Percentiles rank a stretch among this genome's conserved stretches.
phyloP scores from a whole-genome alignment of 441 rosid genomes.

The Brassica hybrid region DNA sequence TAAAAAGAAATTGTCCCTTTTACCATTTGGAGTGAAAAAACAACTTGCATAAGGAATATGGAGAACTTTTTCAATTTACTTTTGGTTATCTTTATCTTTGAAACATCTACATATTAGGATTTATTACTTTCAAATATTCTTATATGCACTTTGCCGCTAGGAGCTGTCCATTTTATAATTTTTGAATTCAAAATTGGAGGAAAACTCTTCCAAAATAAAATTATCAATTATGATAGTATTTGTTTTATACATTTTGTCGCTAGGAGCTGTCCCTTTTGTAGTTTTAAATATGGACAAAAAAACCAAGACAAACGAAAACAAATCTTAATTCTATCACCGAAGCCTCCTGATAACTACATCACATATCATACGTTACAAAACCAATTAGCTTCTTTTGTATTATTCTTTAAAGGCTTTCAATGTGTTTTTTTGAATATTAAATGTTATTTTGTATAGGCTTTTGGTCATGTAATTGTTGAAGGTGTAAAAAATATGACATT shows the following conservation, averaged over 20 bases:
- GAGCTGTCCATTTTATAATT: conserved; percentile 2
- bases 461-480: conserved; percentile 10
- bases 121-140: neutral
- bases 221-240: neutral
- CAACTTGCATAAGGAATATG: neutral
- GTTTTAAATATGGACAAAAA: neutral
- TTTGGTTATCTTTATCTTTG: neutral
- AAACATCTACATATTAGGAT: neutral
- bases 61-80: neutral
- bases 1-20: neutral
- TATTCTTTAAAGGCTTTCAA: neutral
- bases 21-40: neutral
- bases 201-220: neutral
- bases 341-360: conserved; percentile 31
- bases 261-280: conserved; percentile 30
- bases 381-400: conserved; percentile 10
- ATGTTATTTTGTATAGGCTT: conserved; percentile 1
- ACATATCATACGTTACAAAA: conserved; percentile 33
- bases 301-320: neutral
- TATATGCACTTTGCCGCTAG: conserved; percentile 9
- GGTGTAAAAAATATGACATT: neutral
- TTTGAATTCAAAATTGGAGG: neutral
- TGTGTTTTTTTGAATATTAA: neutral
- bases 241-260: conserved; percentile 15
- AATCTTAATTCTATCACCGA: neutral